phyloP scores from a whole-genome alignment of 2,329 filamentous ascomycete genomes.

The Lasiodiplodia sp. region DNA sequence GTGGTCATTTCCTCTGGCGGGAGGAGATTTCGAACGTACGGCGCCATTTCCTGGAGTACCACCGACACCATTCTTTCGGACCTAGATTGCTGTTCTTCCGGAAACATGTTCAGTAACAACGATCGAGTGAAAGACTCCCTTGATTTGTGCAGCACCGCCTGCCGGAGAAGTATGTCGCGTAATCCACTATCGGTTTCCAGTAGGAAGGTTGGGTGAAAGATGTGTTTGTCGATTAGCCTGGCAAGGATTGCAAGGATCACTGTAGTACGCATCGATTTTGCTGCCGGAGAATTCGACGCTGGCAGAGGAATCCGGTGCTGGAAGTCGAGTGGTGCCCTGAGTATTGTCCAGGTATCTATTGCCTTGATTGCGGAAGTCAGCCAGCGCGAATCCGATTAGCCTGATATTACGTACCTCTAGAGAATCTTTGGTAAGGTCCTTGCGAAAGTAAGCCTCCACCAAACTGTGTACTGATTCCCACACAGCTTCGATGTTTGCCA shows the following conservation, averaged over 20 bases:
- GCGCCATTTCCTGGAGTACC: background rate
- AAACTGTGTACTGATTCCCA: background rate
- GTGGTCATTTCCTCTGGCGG: background rate
- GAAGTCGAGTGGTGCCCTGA: conserved; percentile 28
- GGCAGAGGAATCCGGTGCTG: conserved; percentile 39
- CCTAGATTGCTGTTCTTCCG: conserved; percentile 2
- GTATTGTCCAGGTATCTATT: background rate
- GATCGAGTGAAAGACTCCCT: conserved; percentile 10
- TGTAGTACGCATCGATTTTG: conserved; percentile 45
- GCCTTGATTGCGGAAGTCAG: background rate
- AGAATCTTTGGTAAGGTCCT: background rate
- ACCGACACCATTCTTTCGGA: background rate
- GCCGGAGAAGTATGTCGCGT: conserved; percentile 16
- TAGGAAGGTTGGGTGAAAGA: conserved; percentile 47
- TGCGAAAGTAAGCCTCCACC: background rate
- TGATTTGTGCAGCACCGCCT: background rate
- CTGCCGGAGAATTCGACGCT: conserved; percentile 39
- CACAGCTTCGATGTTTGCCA: background rate
- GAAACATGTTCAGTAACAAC: conserved; percentile 5
- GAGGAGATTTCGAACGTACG: conserved; percentile 5
- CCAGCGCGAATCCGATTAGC: background rate
- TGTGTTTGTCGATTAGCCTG: conserved; percentile 37
- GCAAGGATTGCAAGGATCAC: conserved; percentile 41
- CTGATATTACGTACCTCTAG: background rate
- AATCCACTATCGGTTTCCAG: conserved; percentile 30